These are phyloP conservation scores for Suzukiozyma palmioleophila DNA, from an alignment of 1,139 yeast species.

Conservation along the genomic window DNA sequence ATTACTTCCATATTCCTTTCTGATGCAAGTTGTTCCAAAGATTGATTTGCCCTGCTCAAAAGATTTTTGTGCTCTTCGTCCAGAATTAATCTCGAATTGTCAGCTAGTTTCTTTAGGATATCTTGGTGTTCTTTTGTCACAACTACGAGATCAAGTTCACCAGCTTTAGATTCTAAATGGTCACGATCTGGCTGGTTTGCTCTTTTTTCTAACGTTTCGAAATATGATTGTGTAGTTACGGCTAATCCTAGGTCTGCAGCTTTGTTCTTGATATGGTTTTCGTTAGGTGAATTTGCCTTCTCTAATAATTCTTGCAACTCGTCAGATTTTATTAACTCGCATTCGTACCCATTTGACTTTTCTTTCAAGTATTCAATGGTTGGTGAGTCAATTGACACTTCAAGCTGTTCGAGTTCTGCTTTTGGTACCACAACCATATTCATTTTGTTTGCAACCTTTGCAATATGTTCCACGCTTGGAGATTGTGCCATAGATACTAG, in stretches of 20 bases:
- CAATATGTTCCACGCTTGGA: constrained; percentile 31
- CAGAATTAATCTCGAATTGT: constrained; percentile 6
- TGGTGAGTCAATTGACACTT: constrained; percentile 14
- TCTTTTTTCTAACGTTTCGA: constrained; percentile 8
- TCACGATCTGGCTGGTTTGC: constrained; percentile 9
- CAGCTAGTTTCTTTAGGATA: constrained; percentile 11
- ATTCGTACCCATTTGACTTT: constrained; percentile 12
- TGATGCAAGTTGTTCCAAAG: constrained; percentile 14
- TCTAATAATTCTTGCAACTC: constrained; percentile 11
- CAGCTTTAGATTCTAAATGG: constrained; percentile 19
- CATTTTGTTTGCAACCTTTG: constrained; percentile 22
- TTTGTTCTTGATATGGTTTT: constrained; percentile 7
- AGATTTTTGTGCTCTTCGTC: constrained; percentile 10
- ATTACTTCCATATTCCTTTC: constrained; percentile 12
- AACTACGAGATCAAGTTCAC: constrained; percentile 14
- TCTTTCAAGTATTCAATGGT: constrained; percentile 16
- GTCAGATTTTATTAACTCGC: constrained; percentile 5
- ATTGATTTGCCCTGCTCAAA: constrained; percentile 10
- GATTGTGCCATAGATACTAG: constrained; percentile 11
- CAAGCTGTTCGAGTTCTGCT: constrained; percentile 10
- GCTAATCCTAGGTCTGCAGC: constrained; percentile 3
- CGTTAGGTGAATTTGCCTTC: constrained; percentile 10
- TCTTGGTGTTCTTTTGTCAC: constrained; percentile 5
- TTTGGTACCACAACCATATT: constrained; percentile 11
- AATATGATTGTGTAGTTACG: neutral